Percentiles rank a stretch among this genome's conserved stretches.
Conservation (phyloP, 495 filamentous ascomycete genomes). For the Bathelium albidoporum region DNA sequence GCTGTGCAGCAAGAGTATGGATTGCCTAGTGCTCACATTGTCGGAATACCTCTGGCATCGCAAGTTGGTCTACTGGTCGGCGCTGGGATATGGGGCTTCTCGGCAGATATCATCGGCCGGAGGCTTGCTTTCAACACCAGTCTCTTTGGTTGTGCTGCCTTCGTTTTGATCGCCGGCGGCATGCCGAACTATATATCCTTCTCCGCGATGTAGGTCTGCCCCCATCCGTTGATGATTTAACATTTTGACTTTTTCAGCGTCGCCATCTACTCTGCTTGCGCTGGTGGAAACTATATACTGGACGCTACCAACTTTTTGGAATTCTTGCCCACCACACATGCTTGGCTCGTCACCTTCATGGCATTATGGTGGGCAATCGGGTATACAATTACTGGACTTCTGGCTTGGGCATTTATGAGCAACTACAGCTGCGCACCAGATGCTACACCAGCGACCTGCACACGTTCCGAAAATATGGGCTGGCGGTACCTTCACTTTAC, state of each 20-base stretch:
- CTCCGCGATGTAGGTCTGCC: constrained; percentile 35
- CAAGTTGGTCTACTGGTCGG: constrained; percentile 36
- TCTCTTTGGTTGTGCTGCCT: constrained; percentile 36
- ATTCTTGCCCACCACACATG: constrained; percentile 37
- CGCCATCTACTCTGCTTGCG: constrained; percentile 35
- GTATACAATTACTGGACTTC: constrained; percentile 29
- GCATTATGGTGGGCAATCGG: constrained; percentile 41
- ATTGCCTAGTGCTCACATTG: constrained; percentile 21
- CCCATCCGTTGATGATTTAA: constrained; percentile 23
- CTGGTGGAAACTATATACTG: constrained; percentile 60
- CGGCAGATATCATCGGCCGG: constrained; percentile 41
- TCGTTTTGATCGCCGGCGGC: constrained; percentile 37
- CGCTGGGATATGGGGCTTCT: constrained; percentile 42
- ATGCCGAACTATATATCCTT: constrained; percentile 36
- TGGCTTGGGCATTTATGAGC: constrained; percentile 32
- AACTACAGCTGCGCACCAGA: constrained; percentile 27
- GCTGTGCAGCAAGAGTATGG: constrained; percentile 30
- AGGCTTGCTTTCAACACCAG: constrained; percentile 42
- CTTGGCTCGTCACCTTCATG: constrained; percentile 41
- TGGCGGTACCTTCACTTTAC: constrained; percentile 34
- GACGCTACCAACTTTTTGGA: constrained; percentile 54
- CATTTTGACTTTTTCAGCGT: constrained; percentile 17
- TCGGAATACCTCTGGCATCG: constrained; percentile 25
- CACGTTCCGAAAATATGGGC: constrained; percentile 46
- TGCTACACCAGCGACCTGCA: constrained; percentile 16